Evolutionary conservation across 108 stramenopile genomes (phyloP).

Genomic region (Fistulifera solaris): DNA sequence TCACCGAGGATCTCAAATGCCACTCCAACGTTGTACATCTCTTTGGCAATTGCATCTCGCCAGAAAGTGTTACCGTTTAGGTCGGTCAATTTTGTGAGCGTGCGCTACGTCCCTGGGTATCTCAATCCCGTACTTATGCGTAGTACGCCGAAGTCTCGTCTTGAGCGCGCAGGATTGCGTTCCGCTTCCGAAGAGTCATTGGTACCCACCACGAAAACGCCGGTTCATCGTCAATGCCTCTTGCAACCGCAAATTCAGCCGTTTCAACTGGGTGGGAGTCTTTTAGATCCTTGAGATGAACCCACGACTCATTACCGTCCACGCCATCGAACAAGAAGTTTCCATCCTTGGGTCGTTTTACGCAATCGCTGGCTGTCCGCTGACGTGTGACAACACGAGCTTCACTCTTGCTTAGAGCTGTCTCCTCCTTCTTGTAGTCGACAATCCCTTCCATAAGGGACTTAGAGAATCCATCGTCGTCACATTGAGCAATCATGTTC

Average conservation of each 20-base stretch:
- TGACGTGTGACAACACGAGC: constrained; percentile 3
- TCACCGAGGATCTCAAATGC: constrained; percentile 27
- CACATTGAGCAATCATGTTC: constrained; percentile 26
- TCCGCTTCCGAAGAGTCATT: constrained; percentile 12
- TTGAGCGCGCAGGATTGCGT: constrained; percentile 20
- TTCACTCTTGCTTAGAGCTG: constrained; percentile 6
- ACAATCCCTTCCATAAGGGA: constrained; percentile 10
- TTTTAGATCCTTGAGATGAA: constrained; percentile 13
- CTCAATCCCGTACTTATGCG: constrained; percentile 38
- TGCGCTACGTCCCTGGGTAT: constrained; percentile 22
- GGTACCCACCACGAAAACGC: constrained; percentile 36
- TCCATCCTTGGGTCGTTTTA: constrained; percentile 22
- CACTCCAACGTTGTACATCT: constrained; percentile 34
- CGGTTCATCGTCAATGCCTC: constrained; percentile 20
- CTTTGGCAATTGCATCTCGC: constrained; percentile 16
- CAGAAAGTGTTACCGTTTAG: constrained; percentile 27
- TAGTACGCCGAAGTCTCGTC: background rate
- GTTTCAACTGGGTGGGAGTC: constrained; percentile 22
- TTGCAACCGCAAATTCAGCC: constrained; percentile 24
- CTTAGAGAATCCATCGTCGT: constrained; percentile 18
- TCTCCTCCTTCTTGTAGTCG: constrained; percentile 16
- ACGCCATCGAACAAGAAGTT: constrained; percentile 14
- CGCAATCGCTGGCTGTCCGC: no score
- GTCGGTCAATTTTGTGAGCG: constrained; percentile 23
- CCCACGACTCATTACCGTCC: constrained; percentile 17